Conservation (phyloP, 768 basidiomycete species). For the Amanita pseudoporphyria region DNA sequence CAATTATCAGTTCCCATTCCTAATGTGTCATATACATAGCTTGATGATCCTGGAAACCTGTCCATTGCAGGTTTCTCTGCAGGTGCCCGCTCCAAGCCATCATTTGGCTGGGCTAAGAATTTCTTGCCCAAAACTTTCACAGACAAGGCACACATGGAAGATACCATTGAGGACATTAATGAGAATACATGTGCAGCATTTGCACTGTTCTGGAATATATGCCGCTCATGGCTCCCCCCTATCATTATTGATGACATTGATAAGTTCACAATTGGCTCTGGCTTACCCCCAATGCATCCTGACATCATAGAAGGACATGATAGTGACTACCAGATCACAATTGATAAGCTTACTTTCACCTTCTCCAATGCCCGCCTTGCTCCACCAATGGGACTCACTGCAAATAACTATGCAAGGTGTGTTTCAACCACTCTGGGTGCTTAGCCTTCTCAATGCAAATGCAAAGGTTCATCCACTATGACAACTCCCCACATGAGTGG, state of each 20-base stretch:
- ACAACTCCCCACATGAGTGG: too few relatives aligned
- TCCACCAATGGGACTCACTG: background rate
- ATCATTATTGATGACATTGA: constrained; percentile 4
- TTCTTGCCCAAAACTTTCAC: constrained; percentile 1
- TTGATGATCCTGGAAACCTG: constrained; percentile 13
- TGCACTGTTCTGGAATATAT: too few relatives aligned
- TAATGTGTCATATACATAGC: too few relatives aligned
- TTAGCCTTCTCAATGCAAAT: too few relatives aligned
- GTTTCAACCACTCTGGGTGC: too few relatives aligned
- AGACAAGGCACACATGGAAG: too few relatives aligned
- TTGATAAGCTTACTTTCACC: background rate
- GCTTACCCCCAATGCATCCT: too few relatives aligned
- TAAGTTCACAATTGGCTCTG: too few relatives aligned
- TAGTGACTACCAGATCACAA: background rate
- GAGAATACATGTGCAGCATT: background rate
- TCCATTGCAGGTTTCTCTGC: constrained; percentile 10
- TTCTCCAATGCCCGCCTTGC: background rate
- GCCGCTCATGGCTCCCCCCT: too few relatives aligned
- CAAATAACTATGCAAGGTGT: background rate
- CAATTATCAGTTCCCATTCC: too few relatives aligned
- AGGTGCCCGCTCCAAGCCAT: constrained; percentile 6
- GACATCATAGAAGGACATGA: too few relatives aligned
- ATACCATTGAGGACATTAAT: background rate
- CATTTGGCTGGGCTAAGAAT: constrained; percentile 13
- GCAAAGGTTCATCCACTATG: too few relatives aligned